These are phyloP conservation scores for Aspergillus japonicus DNA, from an alignment of 2,329 filamentous ascomycete genomes.

Conservation along the genomic window DNA sequence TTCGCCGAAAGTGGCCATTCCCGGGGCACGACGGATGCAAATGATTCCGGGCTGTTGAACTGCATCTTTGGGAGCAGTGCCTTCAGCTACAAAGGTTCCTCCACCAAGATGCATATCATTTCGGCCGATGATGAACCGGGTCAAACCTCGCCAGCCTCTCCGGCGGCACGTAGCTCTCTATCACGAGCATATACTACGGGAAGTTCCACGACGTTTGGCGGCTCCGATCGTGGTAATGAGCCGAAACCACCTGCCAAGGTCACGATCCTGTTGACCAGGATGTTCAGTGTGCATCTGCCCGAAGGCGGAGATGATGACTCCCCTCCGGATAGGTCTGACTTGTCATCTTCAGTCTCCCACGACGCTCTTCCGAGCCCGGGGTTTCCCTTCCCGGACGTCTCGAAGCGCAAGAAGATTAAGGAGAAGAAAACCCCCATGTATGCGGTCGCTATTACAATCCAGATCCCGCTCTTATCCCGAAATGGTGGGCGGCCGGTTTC, in stretches of 20 bases:
- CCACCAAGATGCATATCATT: conserved; percentile 61
- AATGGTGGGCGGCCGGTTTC: conserved; percentile 36
- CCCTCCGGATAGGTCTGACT: conserved; percentile 35
- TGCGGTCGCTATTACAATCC: conserved; percentile 57
- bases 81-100: conserved; percentile 58
- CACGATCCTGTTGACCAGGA: conserved; percentile 57
- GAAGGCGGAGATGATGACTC: conserved; percentile 40
- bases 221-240: conserved; percentile 26
- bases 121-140: conserved; percentile 40
- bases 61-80: conserved; percentile 62
- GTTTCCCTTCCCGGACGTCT: conserved; percentile 39
- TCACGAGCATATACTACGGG: conserved; percentile 41
- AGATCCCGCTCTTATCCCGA: conserved; percentile 48
- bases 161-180: conserved; percentile 35
- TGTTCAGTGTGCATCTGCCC: conserved; percentile 58
- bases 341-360: conserved; percentile 31
- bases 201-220: conserved; percentile 30
- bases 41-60: conserved; percentile 54
- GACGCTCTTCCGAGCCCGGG: conserved; percentile 36
- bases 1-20: conserved; percentile 37
- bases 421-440: conserved; percentile 59
- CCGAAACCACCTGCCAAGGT: conserved; percentile 46
- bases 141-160: conserved; percentile 25
- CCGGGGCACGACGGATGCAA: conserved; percentile 46
- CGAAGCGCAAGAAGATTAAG: conserved; percentile 48